These are phyloP conservation scores for Schizosaccharomyces japonicus DNA, from an alignment of 805 yeast species.

Conservation along the genomic window DNA sequence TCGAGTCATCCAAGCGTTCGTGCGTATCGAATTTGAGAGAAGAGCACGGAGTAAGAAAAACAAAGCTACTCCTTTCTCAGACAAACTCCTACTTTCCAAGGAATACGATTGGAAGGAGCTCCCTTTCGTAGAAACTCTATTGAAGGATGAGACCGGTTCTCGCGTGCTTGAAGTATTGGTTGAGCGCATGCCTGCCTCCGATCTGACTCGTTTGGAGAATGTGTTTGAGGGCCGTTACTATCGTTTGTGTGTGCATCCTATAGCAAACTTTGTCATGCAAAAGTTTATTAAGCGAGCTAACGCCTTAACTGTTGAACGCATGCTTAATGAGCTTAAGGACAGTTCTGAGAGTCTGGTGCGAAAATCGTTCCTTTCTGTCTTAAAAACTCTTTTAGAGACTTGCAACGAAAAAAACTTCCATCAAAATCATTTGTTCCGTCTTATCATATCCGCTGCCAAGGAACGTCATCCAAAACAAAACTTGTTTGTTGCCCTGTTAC, in stretches of 20 bases:
- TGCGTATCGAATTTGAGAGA: constrained; percentile 1
- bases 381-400: not conserved
- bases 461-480: not conserved
- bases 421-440: not conserved
- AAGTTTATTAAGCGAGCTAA: not conserved
- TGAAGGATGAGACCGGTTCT: constrained; percentile 77
- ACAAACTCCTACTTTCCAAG: not conserved
- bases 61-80: not conserved
- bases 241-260: constrained; percentile 21
- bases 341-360: not conserved
- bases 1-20: not conserved
- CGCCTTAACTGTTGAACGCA: not conserved
- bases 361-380: not conserved
- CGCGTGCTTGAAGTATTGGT: constrained; percentile 62
- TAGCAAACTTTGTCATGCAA: constrained; percentile 3
- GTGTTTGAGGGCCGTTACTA: constrained; percentile 53
- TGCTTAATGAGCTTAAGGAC: not conserved
- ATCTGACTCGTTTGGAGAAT: constrained; percentile 37
- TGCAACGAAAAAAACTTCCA: not conserved
- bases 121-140: constrained; percentile 37
- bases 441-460: not conserved
- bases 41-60: not conserved
- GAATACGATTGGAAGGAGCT: not conserved
- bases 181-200: constrained; percentile 37
- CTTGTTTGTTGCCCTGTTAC: not conserved